These are phyloP conservation scores for Irpex sp. DNA, from an alignment of 1,284 basidiomycete genomes.

Conservation along the genomic window DNA sequence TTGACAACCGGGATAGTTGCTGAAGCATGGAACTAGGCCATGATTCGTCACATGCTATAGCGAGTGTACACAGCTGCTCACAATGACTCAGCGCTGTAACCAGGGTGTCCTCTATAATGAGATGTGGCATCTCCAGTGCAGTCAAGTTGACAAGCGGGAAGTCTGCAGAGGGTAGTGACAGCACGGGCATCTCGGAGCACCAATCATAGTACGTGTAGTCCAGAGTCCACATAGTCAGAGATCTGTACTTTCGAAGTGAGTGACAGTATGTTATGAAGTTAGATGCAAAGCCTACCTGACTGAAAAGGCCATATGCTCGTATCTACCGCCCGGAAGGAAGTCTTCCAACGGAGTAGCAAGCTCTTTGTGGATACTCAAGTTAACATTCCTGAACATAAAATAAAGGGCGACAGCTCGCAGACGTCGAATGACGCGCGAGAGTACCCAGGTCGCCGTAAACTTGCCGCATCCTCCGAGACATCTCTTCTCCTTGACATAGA, in stretches of 20 bases:
- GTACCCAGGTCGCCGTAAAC: background rate
- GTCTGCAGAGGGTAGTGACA: background rate
- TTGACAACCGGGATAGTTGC: background rate
- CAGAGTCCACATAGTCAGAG: background rate
- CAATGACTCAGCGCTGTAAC: background rate
- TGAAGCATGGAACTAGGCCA: background rate
- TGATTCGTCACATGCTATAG: background rate
- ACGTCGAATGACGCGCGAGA: constrained; percentile 2
- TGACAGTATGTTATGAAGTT: background rate
- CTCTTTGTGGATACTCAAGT: background rate
- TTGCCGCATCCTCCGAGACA: background rate
- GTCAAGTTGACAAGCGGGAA: background rate
- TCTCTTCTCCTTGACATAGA: background rate
- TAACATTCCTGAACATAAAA: background rate
- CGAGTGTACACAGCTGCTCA: background rate
- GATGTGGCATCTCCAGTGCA: background rate
- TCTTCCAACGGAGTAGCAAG: background rate
- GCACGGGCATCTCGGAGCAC: background rate
- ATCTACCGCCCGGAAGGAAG: background rate
- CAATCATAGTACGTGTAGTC: background rate
- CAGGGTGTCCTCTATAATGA: background rate
- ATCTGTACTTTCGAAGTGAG: background rate
- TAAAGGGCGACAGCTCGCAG: background rate
- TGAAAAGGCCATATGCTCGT: background rate
- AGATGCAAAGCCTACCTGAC: background rate